Evolutionary conservation across 1,284 basidiomycete genomes (phyloP).

Genomic region (Microbotryum scabiosae): DNA sequence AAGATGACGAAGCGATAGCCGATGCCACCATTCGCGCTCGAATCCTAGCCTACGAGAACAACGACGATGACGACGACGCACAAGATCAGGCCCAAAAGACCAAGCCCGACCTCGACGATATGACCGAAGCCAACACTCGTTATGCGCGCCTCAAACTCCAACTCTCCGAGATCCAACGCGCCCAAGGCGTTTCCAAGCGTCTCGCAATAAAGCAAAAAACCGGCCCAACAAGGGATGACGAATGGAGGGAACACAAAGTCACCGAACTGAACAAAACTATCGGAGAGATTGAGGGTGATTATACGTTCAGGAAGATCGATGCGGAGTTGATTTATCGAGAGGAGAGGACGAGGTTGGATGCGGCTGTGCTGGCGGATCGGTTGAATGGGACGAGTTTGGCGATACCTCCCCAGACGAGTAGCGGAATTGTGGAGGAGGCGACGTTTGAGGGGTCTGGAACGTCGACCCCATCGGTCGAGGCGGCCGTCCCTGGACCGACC

Average conservation of each 20-base stretch:
- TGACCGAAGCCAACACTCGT: slow-evolving; percentile 24
- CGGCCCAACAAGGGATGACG: slow-evolving; percentile 30
- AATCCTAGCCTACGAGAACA: slow-evolving; percentile 23
- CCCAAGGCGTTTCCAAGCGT: slow-evolving; percentile 30
- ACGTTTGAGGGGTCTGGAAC: background rate
- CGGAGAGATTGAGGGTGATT: slow-evolving; percentile 41
- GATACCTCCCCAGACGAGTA: slow-evolving; percentile 3
- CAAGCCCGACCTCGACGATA: slow-evolving; percentile 19
- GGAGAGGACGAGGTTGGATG: slow-evolving; percentile 52
- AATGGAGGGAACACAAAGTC: slow-evolving; percentile 48
- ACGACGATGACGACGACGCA: slow-evolving; percentile 15
- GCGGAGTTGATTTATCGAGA: slow-evolving; percentile 53
- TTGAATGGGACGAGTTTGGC: slow-evolving; percentile 42
- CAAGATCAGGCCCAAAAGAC: slow-evolving; percentile 12
- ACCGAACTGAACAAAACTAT: slow-evolving; percentile 49
- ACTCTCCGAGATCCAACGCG: slow-evolving; percentile 26
- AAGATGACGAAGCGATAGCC: background rate
- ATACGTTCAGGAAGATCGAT: slow-evolving; percentile 41
- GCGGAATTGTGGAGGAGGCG: background rate
- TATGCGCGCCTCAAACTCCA: slow-evolving; percentile 28
- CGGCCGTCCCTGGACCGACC: background rate
- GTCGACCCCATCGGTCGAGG: background rate
- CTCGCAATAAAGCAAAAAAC: slow-evolving; percentile 27
- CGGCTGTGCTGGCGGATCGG: slow-evolving; percentile 49
- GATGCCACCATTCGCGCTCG: slow-evolving; percentile 13